Evolutionary conservation across 371 early-diverging fungal genomes (phyloP).

Genomic region (Mortierella sp.): DNA sequence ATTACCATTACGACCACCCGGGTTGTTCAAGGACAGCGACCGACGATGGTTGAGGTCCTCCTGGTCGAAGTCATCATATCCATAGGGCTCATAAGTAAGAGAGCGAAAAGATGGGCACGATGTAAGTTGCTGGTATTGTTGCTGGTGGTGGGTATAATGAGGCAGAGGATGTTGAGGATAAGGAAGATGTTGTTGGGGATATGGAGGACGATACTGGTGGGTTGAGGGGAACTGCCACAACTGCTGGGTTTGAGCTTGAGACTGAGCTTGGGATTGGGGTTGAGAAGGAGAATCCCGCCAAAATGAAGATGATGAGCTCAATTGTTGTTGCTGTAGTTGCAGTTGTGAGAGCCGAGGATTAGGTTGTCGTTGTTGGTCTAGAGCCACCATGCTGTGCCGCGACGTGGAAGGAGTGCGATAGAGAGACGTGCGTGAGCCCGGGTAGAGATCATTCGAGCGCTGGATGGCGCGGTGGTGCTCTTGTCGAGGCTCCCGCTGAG

Average conservation of each 20-base stretch:
- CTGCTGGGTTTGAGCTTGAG: not conserved
- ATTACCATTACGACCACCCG: not conserved
- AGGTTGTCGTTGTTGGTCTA: conserved; percentile 13
- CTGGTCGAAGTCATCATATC: not conserved
- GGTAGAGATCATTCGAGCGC: conserved; percentile 5
- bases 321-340: conserved; percentile 9
- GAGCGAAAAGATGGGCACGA: not conserved
- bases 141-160: not conserved
- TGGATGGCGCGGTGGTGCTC: conserved; percentile 20
- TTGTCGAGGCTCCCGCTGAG: conserved; percentile 39
- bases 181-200: conserved; percentile 15
- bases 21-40: conserved; percentile 31
- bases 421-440: conserved; percentile 15
- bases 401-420: not conserved
- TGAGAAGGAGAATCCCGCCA: conserved; percentile 2
- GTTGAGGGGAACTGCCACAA: not conserved
- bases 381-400: conserved; percentile 11
- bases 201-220: conserved; percentile 15
- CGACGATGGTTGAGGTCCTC: conserved; percentile 15
- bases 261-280: conserved; percentile 1
- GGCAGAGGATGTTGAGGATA: not conserved
- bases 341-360: not conserved
- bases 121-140: not conserved
- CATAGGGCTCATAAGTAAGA: not conserved
- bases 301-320: conserved; percentile 8